These are phyloP conservation scores for Boletus insuetus DNA, from an alignment of 768 basidiomycete genomes.

Conservation along the genomic window DNA sequence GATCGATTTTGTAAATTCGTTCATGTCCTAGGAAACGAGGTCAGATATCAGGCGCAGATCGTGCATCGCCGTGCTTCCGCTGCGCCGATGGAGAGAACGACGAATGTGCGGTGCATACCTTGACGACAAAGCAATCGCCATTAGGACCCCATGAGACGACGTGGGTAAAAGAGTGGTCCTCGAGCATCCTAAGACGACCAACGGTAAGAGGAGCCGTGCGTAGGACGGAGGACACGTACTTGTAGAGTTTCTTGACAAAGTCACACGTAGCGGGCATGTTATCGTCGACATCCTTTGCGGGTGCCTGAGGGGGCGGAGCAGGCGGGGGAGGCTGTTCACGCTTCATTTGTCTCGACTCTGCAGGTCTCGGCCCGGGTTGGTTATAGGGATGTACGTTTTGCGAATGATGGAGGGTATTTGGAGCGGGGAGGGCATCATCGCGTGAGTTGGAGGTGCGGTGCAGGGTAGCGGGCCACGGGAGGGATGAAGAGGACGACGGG, in stretches of 20 bases:
- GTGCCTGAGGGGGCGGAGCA: conserved; percentile 11
- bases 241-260: conserved; percentile 94
- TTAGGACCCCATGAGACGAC: conserved; percentile 82
- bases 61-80: background rate
- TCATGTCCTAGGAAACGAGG: conserved; percentile 66
- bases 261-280: conserved; percentile 86
- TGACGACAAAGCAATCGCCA: conserved; percentile 90
- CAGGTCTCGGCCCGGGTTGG: conserved; percentile 17
- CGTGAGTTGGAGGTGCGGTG: conserved; percentile 41
- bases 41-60: conserved; percentile 9
- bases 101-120: conserved; percentile 35
- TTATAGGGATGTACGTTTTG: conserved; percentile 20
- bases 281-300: conserved; percentile 52
- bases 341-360: conserved; percentile 29
- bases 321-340: conserved; percentile 29
- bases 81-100: background rate
- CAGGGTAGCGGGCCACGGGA: conserved; percentile 25
- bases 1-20: conserved; percentile 90
- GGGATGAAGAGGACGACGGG: conserved; percentile 25
- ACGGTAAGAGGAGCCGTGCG: conserved; percentile 1
- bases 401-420: conserved; percentile 14
- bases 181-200: conserved; percentile 69
- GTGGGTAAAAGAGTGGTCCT: conserved; percentile 67
- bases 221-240: conserved; percentile 44
- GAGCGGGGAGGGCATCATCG: conserved; percentile 37